A percentile compares a stretch with the other conserved stretches of the same genome.
These are phyloP conservation scores for Penicillium sp. DNA, from an alignment of 2,329 filamentous ascomycete species.

Conservation along the genomic window DNA sequence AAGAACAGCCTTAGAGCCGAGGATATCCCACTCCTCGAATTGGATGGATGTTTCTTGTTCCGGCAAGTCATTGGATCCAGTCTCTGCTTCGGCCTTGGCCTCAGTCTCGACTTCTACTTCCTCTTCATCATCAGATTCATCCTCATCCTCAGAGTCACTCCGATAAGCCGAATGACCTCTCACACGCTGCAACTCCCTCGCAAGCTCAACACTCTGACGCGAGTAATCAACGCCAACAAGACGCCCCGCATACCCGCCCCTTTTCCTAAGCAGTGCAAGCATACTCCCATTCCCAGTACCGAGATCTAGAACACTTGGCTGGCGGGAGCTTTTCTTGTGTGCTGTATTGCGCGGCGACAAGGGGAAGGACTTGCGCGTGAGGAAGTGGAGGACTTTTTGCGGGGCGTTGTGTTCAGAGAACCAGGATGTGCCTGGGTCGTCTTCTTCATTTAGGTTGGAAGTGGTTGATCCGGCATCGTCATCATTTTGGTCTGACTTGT, in stretches of 20 bases:
- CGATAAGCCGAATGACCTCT: slow-evolving; percentile 37
- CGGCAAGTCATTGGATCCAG: neutral
- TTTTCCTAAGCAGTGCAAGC: slow-evolving; percentile 73
- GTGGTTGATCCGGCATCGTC: neutral
- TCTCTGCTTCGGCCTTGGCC: neutral
- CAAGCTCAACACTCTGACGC: slow-evolving; percentile 68
- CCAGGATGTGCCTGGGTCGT: slow-evolving; percentile 84
- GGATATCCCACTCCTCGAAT: slow-evolving; percentile 65
- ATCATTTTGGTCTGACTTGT: slow-evolving; percentile 50
- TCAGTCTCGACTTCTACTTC: slow-evolving; percentile 30
- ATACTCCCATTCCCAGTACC: slow-evolving; percentile 94
- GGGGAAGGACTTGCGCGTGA: slow-evolving; percentile 53
- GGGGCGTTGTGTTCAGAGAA: slow-evolving; percentile 93
- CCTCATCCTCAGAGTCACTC: slow-evolving; percentile 28
- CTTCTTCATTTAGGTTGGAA: slow-evolving; percentile 66
- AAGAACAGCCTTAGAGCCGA: slow-evolving; percentile 42
- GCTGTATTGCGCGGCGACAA: slow-evolving; percentile 40
- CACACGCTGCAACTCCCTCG: slow-evolving; percentile 57
- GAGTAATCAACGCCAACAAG: slow-evolving; percentile 92
- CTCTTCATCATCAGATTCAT: slow-evolving; percentile 55
- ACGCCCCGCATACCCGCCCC: slow-evolving; percentile 61
- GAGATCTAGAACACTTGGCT: slow-evolving; percentile 68
- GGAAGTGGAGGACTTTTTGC: slow-evolving; percentile 70
- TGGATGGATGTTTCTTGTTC: slow-evolving; percentile 30
- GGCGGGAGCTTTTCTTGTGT: slow-evolving; percentile 2